Evolutionary conservation across 2,329 filamentous ascomycete species (phyloP).

Genomic region (Aspergillus tubingensis): DNA sequence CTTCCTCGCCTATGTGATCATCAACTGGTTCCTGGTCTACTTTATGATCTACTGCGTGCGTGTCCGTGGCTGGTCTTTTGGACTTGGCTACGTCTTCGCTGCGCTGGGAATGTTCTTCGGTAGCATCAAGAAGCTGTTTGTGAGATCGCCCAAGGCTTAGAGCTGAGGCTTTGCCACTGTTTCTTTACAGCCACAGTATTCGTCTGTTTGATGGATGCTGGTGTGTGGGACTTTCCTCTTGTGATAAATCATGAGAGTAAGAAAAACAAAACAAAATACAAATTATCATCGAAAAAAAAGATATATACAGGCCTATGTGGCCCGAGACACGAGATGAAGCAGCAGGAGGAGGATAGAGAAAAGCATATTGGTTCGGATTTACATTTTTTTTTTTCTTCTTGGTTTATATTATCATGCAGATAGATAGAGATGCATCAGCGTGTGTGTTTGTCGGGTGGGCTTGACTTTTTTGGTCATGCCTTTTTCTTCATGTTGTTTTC

Average conservation of each 20-base stretch:
- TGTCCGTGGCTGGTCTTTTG: conserved; percentile 70
- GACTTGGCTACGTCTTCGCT: conserved; percentile 61
- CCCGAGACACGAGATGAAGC: background rate
- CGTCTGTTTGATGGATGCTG: background rate
- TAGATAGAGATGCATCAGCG: conserved; percentile 7
- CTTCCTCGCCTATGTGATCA: conserved; percentile 69
- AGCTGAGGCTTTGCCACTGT: conserved; percentile 8
- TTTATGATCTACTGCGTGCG: conserved; percentile 76
- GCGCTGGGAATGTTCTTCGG: conserved; percentile 46
- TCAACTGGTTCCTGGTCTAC: conserved; percentile 72
- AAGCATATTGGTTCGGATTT: background rate
- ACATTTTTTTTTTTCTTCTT: background rate
- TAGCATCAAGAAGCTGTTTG: conserved; percentile 31
- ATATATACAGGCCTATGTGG: background rate
- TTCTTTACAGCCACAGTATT: background rate
- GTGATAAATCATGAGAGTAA: no score
- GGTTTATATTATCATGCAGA: background rate
- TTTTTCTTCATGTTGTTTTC: background rate
- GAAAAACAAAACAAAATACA: background rate
- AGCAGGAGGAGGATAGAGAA: background rate
- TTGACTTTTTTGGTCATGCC: background rate
- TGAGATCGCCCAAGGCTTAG: conserved; percentile 23
- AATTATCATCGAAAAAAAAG: background rate
- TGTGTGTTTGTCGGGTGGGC: conserved; percentile 2
- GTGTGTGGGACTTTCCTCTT: background rate